Percentiles rank a stretch among this genome's conserved stretches.
Conservation (phyloP, 164 flowering plant species). For the Echeveria elegans region DNA sequence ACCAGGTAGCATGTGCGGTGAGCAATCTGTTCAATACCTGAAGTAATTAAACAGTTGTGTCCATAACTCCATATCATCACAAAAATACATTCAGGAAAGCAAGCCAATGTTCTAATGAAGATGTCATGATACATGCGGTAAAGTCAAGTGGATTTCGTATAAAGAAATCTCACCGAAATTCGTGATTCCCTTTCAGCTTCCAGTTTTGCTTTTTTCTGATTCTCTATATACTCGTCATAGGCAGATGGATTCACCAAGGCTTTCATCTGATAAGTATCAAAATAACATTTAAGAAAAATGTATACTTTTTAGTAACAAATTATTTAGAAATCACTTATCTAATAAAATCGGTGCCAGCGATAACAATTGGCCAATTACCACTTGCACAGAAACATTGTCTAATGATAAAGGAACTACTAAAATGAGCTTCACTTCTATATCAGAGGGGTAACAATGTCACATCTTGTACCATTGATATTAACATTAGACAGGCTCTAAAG, state of each 20-base stretch:
- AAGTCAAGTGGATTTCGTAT: background rate
- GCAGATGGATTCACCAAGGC: slow-evolving; percentile 58
- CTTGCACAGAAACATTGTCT: background rate
- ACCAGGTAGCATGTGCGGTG: too few species aligned
- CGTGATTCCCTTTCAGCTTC: slow-evolving; percentile 54
- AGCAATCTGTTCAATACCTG: background rate
- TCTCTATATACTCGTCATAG: slow-evolving; percentile 57
- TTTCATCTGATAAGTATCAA: slow-evolving; percentile 44
- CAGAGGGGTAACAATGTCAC: background rate
- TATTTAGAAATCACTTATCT: background rate
- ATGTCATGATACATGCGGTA: background rate
- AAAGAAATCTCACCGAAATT: slow-evolving; percentile 55
- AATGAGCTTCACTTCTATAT: background rate
- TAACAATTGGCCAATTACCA: background rate
- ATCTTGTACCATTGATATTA: background rate
- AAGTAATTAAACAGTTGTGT: background rate
- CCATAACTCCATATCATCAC: background rate
- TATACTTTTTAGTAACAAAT: background rate
- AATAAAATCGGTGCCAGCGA: background rate
- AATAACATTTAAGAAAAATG: background rate
- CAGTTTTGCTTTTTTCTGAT: slow-evolving; percentile 58
- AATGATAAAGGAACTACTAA: background rate
- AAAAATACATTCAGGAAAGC: background rate
- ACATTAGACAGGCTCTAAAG: background rate
- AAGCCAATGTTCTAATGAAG: background rate